These are phyloP conservation scores for Colletotrichum magnum DNA, from an alignment of 2,329 filamentous ascomycete species.

Conservation along the genomic window DNA sequence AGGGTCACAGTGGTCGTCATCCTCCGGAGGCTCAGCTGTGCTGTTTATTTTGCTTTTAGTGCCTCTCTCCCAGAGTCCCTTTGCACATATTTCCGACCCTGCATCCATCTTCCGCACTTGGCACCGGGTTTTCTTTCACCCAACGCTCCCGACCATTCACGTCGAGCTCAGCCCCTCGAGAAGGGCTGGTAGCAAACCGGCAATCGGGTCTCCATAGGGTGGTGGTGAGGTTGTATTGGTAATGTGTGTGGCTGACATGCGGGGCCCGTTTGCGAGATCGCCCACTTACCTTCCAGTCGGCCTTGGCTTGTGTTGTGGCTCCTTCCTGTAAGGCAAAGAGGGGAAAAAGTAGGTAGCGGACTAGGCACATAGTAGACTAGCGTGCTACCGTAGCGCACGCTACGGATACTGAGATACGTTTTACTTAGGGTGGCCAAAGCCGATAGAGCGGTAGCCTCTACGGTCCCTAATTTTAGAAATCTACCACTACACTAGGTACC, in stretches of 20 bases:
- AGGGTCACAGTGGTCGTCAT: constrained; percentile 32
- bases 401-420: no score
- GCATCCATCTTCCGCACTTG: not conserved
- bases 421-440: not conserved
- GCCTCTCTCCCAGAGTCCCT: not conserved
- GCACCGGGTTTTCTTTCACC: constrained; percentile 24
- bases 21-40: constrained; percentile 37
- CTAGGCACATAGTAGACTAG: no score
- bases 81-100: not conserved
- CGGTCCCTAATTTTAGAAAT: constrained; percentile 35
- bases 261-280: constrained; percentile 31
- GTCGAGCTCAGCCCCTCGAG: constrained; percentile 21
- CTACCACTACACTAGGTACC: not conserved
- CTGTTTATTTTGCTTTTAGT: constrained; percentile 7
- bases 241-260: constrained; percentile 30
- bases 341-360: no score
- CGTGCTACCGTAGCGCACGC: no score
- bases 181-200: constrained; percentile 23
- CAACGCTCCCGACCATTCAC: constrained; percentile 20
- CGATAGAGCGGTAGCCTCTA: constrained; percentile 22
- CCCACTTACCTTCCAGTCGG: constrained; percentile 11
- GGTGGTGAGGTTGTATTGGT: constrained; percentile 19
- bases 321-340: no score
- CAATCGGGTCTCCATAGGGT: constrained; percentile 6
- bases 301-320: not conserved